Evolutionary conservation across 2,329 filamentous ascomycete genomes (phyloP), one percentile per base, ranked within the genome.

Genomic region (Trichoderma sp.): DNA sequence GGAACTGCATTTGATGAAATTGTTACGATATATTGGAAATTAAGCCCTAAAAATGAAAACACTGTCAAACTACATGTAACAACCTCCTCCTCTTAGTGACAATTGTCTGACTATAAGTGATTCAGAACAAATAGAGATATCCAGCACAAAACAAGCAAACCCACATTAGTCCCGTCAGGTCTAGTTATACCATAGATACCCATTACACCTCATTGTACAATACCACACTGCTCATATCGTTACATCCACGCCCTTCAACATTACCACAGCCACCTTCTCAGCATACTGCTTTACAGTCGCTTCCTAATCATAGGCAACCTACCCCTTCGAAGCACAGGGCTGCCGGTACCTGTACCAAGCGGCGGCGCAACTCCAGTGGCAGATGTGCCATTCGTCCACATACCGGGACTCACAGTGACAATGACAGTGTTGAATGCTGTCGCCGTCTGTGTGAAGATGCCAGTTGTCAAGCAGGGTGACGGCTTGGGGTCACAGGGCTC

Each of bases 361-460:
- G 70, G 70, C 26, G 34, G 57, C 3, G 64, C 32, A 57, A 34
- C 70, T 24, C 30, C 63, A 60, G 70, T 62, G 2, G 70, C 34
- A 12, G 47, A 24, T 24, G 64, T 72, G 14, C 39, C 57, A 51
- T 72, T 72, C 4, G 58, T 26, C 57, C 70, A 64, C 21, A 56
- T 63, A 9, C 64, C 63, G 2, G 15, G 3, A 4, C 58, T 63
- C 18, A 80, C 75, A 6, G 80, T 82, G 71, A 79, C 76, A 18
- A 77, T 72, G n/a, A 82, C 75, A 1, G 81, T 83, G 75, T 82
- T 82, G 74, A 80, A 83, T 39, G 79, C 75, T 15, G 81, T 82
- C 12, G 77, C 73, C 28, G 81, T 76, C 56, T 77, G 79, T 30
- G 80, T 81, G 6, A 77, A 79, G 26, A 76, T 71, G 14, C 75